Percentiles rank a stretch among this genome's conserved stretches.
Evolutionary conservation across 176 grass and related monocot species (phyloP).

Genomic region (Oryza nivara): DNA sequence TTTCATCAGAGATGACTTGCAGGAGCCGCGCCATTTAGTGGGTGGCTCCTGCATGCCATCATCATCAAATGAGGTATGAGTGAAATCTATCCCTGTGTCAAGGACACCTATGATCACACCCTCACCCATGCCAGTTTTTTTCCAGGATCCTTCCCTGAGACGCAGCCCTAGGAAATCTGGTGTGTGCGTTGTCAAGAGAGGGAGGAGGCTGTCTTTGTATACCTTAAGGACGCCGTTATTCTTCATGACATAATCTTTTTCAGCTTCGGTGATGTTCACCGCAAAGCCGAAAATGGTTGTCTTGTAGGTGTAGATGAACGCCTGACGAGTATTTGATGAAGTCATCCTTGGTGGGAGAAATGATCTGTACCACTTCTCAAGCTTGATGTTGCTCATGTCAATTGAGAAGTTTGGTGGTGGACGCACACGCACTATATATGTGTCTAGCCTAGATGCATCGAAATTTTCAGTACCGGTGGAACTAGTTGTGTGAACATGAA

Average conservation of each 20-base stretch:
- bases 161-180: constrained; percentile 51
- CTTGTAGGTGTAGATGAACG: constrained; percentile 56
- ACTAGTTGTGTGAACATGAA: background rate
- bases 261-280: constrained; percentile 41
- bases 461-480: background rate
- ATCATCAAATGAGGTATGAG: constrained; percentile 57
- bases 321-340: background rate
- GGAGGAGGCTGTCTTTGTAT: constrained; percentile 24
- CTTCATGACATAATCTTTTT: constrained; percentile 27
- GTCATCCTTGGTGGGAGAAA: constrained; percentile 40
- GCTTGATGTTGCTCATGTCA: background rate
- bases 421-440: constrained; percentile 46
- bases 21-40: constrained; percentile 50
- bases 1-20: constrained; percentile 6
- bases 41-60: constrained; percentile 48
- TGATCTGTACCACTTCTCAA: constrained; percentile 59
- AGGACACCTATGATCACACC: constrained; percentile 52
- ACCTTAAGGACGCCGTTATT: constrained; percentile 46
- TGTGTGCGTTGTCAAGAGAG: constrained; percentile 56
- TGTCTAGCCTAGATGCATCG: background rate
- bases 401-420: constrained; percentile 19
- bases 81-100: constrained; percentile 44
- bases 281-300: constrained; percentile 48
- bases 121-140: constrained; percentile 47
- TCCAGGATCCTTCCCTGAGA: constrained; percentile 25